Conservation (phyloP, 2,329 filamentous ascomycete species). For the Magnaporthales sp. region DNA sequence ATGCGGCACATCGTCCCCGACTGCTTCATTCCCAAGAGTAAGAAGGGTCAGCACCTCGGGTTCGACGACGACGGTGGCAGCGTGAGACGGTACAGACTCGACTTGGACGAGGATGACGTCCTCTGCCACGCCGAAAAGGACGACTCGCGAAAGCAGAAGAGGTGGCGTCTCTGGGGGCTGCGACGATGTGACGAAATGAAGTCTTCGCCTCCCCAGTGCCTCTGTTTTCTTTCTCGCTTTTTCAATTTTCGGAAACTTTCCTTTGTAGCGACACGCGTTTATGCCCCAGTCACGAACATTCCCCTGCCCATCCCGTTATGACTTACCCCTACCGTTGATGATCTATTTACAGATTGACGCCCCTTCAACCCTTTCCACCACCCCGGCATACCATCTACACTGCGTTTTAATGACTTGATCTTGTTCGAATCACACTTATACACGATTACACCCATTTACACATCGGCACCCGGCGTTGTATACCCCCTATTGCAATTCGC, state of each 20-base stretch:
- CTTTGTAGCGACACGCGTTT: neutral
- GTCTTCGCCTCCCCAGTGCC: neutral
- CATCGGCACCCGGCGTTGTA: slow-evolving; percentile 6
- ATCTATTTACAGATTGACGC: too few species aligned
- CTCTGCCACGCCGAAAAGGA: slow-evolving; percentile 11
- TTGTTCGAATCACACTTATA: neutral
- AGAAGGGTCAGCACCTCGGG: slow-evolving; percentile 31
- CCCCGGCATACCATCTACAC: neutral
- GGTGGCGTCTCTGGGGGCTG: slow-evolving; percentile 5
- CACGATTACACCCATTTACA: neutral
- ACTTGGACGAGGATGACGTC: slow-evolving; percentile 39
- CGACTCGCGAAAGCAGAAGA: neutral
- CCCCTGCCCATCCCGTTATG: neutral
- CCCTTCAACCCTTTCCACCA: neutral
- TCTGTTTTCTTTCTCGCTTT: neutral
- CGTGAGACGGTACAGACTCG: slow-evolving; percentile 52
- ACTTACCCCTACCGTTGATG: neutral
- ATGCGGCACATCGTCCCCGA: slow-evolving; percentile 49
- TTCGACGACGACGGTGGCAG: slow-evolving; percentile 57
- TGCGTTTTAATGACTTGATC: neutral
- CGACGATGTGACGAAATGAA: neutral
- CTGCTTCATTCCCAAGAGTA: slow-evolving; percentile 45
- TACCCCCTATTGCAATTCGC: slow-evolving; percentile 2
- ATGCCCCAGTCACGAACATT: neutral
- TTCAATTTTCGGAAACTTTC: neutral